Evolutionary conservation across 164 flowering plant species (phyloP).

Genomic region (Warburgia ugandensis): DNA sequence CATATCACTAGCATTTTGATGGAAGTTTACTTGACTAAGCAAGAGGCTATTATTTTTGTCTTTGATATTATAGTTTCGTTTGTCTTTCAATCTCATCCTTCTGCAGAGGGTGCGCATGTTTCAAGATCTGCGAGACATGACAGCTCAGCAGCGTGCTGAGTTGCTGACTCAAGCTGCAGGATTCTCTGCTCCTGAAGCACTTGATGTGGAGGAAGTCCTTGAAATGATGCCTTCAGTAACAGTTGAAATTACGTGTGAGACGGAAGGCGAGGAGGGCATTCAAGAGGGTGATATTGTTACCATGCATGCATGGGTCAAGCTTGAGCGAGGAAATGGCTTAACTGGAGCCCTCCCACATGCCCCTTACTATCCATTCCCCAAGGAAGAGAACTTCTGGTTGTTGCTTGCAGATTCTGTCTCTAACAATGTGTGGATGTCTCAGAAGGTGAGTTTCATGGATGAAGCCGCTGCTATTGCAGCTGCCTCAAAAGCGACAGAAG

Average conservation of each 20-base stretch:
- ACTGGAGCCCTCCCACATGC: constrained; percentile 84
- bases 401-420: constrained; percentile 69
- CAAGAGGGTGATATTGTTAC: constrained; percentile 96
- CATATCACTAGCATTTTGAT: too few species aligned
- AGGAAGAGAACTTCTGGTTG: constrained; percentile 88
- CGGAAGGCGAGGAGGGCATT: constrained; percentile 94
- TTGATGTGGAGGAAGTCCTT: constrained; percentile 75
- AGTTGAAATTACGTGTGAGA: constrained; percentile 66
- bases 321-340: constrained; percentile 67
- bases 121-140: constrained; percentile 72
- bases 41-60: too few species aligned
- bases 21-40: too few species aligned
- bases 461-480: constrained; percentile 72
- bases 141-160: constrained; percentile 54
- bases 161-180: constrained; percentile 66
- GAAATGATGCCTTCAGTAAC: constrained; percentile 78
- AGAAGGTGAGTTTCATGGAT: constrained; percentile 75
- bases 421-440: constrained; percentile 80
- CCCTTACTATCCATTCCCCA: constrained; percentile 82
- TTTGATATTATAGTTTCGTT: too few species aligned
- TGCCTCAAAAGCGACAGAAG: constrained; percentile 71
- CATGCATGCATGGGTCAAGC: constrained; percentile 76
- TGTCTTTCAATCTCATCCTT: neutral
- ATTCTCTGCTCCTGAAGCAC: constrained; percentile 52
- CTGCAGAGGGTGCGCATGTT: constrained; percentile 78